Evolutionary conservation across 176 grass and related monocot species (phyloP).

Genomic region (Miscanthus lutarioriparius): DNA sequence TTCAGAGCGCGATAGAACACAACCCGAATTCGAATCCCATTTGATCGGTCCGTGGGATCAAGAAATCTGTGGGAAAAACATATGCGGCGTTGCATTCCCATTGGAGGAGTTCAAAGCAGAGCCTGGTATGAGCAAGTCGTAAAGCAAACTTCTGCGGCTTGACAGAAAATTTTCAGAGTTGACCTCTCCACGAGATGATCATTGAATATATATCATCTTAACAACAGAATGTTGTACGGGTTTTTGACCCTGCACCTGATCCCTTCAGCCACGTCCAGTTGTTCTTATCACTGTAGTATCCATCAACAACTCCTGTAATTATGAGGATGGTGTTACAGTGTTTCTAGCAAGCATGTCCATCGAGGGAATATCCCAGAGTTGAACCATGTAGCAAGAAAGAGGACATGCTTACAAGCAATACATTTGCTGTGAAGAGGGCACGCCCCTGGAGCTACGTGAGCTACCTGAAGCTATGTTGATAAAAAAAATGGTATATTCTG

Average conservation of each 20-base stretch:
- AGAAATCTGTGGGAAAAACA: slow-evolving; percentile 52
- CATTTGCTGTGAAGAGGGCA: slow-evolving; percentile 24
- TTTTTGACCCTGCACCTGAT: slow-evolving; percentile 16
- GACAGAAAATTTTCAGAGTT: slow-evolving; percentile 9
- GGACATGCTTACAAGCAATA: slow-evolving; percentile 23
- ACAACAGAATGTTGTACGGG: slow-evolving; percentile 36
- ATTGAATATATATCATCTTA: slow-evolving; percentile 55
- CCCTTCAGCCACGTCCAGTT: slow-evolving; percentile 21
- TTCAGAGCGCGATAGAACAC: slow-evolving; percentile 33
- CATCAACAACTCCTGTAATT: slow-evolving; percentile 54
- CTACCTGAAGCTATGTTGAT: neutral
- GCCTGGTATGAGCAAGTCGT: slow-evolving; percentile 41
- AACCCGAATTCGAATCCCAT: slow-evolving; percentile 67
- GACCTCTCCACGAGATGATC: neutral
- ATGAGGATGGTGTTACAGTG: slow-evolving; percentile 42
- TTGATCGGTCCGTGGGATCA: slow-evolving; percentile 65
- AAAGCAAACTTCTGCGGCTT: neutral
- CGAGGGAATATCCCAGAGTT: slow-evolving; percentile 4
- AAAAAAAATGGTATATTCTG: neutral
- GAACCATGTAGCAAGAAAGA: slow-evolving; percentile 43
- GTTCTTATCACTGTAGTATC: slow-evolving; percentile 25
- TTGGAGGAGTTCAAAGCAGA: slow-evolving; percentile 54
- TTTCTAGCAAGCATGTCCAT: slow-evolving; percentile 34
- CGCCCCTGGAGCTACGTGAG: slow-evolving; percentile 5
- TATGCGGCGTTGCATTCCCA: slow-evolving; percentile 24